Evolutionary conservation across 2,329 filamentous ascomycete species (phyloP).

Genomic region (Trichoderma endophyticum): DNA sequence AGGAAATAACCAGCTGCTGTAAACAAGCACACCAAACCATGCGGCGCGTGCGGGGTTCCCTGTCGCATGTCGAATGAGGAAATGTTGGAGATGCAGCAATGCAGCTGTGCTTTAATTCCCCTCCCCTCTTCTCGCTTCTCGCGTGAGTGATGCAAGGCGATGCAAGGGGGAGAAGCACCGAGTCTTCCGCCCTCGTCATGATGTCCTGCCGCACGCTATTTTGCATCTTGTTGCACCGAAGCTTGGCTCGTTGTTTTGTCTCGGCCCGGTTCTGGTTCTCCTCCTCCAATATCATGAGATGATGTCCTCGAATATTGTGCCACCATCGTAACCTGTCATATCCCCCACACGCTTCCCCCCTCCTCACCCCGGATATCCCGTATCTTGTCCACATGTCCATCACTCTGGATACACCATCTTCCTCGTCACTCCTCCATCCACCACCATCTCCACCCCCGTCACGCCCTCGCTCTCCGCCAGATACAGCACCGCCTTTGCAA

Average conservation of each 20-base stretch:
- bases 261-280: not conserved
- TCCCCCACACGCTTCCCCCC: not conserved
- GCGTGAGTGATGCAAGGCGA: not conserved
- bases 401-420: conserved; percentile 33
- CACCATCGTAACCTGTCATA: not conserved
- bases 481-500: conserved; percentile 28
- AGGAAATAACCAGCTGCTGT: not conserved
- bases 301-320: not conserved
- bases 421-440: conserved; percentile 31
- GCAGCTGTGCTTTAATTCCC: not conserved
- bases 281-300: not conserved
- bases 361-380: not conserved
- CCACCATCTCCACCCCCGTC: conserved; percentile 30
- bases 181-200: not conserved
- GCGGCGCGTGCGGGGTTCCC: not conserved
- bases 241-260: not conserved
- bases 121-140: not conserved
- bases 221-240: not conserved
- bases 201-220: not conserved
- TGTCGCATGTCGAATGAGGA: not conserved
- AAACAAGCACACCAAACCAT: not conserved
- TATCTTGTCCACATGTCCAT: not conserved
- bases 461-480: conserved; percentile 28
- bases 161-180: not conserved
- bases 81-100: not conserved